Evolutionary conservation across 139 green algal genomes (phyloP).

Genomic region (Chlamydomonas incerta): DNA sequence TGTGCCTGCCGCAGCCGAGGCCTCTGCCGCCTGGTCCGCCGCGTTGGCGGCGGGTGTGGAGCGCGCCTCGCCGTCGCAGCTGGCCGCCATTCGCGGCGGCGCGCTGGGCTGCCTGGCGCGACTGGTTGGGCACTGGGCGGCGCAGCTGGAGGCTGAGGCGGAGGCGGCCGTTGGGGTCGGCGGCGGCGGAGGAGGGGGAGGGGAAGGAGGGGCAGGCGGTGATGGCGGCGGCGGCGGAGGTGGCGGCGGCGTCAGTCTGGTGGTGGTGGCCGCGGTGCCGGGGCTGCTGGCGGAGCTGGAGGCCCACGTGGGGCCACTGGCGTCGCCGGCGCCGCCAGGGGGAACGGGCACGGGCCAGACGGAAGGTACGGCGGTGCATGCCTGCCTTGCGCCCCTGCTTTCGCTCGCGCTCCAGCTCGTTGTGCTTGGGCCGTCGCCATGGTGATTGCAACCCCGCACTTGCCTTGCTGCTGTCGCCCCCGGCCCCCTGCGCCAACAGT

Average conservation of each 20-base stretch:
- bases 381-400: no score
- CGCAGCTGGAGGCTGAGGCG: no score
- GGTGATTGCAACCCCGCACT: no score
- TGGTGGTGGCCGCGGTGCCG: slow-evolving; percentile 2
- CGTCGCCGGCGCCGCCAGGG: neutral
- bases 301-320: neutral
- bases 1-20: no score
- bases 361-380: no score
- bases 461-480: no score
- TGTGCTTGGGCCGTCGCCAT: no score
- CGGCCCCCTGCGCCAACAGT: neutral
- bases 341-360: no score
- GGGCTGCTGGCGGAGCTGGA: slow-evolving; percentile 28
- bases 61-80: neutral
- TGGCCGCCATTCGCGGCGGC: neutral
- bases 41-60: neutral
- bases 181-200: no score
- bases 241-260: neutral
- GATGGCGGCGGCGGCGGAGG: neutral
- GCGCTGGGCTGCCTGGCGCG: neutral
- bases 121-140: neutral
- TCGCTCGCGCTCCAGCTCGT: no score
- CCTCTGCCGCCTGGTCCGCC: neutral
- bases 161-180: no score
- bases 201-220: neutral